Evolutionary conservation across 371 early-diverging fungal genomes (phyloP).

Genomic region (Rhizopus sp.): DNA sequence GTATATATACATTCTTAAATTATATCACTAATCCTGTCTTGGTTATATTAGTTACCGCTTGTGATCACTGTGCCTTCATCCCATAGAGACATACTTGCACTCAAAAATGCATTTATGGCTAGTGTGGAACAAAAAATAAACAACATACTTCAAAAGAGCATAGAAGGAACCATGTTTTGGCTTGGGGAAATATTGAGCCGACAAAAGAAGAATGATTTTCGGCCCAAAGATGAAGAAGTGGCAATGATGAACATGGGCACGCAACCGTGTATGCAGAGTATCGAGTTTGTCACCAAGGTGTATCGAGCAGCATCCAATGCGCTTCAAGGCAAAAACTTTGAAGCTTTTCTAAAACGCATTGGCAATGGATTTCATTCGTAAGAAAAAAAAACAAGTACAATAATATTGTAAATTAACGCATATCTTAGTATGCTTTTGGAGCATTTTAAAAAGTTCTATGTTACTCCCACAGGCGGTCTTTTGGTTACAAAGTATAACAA

Average conservation of each 20-base stretch:
- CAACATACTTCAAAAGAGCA: slow-evolving; percentile 73
- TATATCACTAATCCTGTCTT: slow-evolving; percentile 1
- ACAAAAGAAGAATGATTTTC: slow-evolving; percentile 77
- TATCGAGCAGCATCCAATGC: slow-evolving; percentile 57
- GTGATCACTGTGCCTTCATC: slow-evolving; percentile 76
- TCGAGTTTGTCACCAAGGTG: slow-evolving; percentile 69
- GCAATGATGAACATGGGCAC: slow-evolving; percentile 76
- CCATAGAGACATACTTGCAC: slow-evolving; percentile 80
- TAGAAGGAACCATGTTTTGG: slow-evolving; percentile 63
- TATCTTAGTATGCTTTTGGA: slow-evolving; percentile 78
- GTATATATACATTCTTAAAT: not conserved
- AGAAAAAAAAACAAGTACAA: slow-evolving; percentile 15
- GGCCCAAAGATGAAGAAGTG: slow-evolving; percentile 83
- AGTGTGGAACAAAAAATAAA: slow-evolving; percentile 80
- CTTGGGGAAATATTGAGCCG: slow-evolving; percentile 59
- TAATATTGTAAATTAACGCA: slow-evolving; percentile 1
- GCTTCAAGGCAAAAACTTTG: slow-evolving; percentile 82
- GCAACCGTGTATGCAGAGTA: slow-evolving; percentile 71
- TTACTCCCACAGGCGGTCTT: slow-evolving; percentile 84
- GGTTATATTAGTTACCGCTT: slow-evolving; percentile 64
- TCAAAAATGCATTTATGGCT: slow-evolving; percentile 87
- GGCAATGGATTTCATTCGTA: slow-evolving; percentile 82
- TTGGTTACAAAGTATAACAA: slow-evolving; percentile 75
- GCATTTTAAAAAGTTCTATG: slow-evolving; percentile 87
- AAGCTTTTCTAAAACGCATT: slow-evolving; percentile 74